Evolutionary conservation across 768 basidiomycete genomes (phyloP).

Genomic region (Serpula lacrymans): DNA sequence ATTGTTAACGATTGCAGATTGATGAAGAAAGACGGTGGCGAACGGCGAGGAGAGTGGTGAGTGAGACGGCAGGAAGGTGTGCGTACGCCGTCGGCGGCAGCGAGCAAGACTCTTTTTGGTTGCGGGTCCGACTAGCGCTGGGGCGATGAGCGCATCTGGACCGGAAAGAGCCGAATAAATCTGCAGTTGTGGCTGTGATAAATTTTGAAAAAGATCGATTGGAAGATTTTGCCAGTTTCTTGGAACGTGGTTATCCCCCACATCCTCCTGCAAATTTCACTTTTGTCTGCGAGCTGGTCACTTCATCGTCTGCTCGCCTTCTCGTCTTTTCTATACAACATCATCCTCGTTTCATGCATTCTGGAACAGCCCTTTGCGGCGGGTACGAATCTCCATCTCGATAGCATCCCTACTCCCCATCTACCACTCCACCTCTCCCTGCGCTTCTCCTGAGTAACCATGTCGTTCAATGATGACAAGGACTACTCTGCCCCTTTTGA

Average conservation of each 20-base stretch:
- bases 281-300: not conserved
- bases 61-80: not conserved
- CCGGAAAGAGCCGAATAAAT: not conserved
- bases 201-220: slow-evolving; percentile 2
- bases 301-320: not conserved
- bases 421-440: slow-evolving; percentile 2
- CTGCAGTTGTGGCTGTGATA: slow-evolving; percentile 1
- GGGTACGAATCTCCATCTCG: slow-evolving; percentile 37
- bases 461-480: slow-evolving; percentile 21
- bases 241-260: no score
- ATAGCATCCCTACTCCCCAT: slow-evolving; percentile 40
- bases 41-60: slow-evolving; percentile 2
- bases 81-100: not conserved
- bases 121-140: not conserved
- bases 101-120: not conserved
- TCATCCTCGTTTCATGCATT: slow-evolving; percentile 41
- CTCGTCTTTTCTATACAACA: slow-evolving; percentile 6
- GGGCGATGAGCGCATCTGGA: not conserved
- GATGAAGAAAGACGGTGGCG: not conserved
- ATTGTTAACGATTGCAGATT: slow-evolving; percentile 21
- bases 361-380: slow-evolving; percentile 32
- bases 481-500: slow-evolving; percentile 65
- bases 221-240: not conserved
- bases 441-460: slow-evolving; percentile 8
- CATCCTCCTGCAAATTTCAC: no score